Evolutionary conservation across 441 rosid genomes (phyloP), one percentile per base, ranked within the genome.

Genomic region (Aquilaria agallochum): DNA sequence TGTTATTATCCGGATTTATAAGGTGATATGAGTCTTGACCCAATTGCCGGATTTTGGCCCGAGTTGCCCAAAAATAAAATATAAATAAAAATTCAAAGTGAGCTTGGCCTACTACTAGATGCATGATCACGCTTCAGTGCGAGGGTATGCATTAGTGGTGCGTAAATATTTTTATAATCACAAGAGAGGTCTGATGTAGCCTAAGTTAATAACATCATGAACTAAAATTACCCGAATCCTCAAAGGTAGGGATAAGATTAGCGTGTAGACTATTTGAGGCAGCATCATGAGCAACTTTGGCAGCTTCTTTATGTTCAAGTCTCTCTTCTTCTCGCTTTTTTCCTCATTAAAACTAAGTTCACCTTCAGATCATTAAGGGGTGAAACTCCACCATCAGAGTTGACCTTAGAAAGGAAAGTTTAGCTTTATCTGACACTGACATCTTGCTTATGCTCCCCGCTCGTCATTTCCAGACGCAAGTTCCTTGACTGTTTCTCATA

Each of bases 301-400:
- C 65, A 5, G 92, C 78, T 71, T 84, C 97, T 69, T 84, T 87
- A 13, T 87, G 91, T 68, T 81, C 80, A n/a, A 60, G 68, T 73
- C 86, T 79, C 73, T 82, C 92, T 60, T 82, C 90, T 57, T 63
- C 84, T 69, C 89, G 55, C 72, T 68, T 20, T 92, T 80, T 87
- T 85, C 71, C 83, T 81, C 86, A 92, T 82, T 1, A 84, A 89
- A 75, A 87, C 97, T 81, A 92, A 74, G 74, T 92, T 96, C 70
- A 89, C 96, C 76, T 89, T 89, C 58, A 94, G 68, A 69, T 94
- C 99, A 74, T 94, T 96, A 9, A 90, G 70, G 2, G 80, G 86
- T 2, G 97, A 88, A 55, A 94, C 78, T 36, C 92, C 97, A 30
- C 81, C 79, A 53, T 75, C 93, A 0, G 94, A 77, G 44, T 76